Percentiles rank a stretch among this genome's conserved stretches.
These are phyloP conservation scores for Lachnellula cervina DNA, from an alignment of 2,329 filamentous ascomycete genomes.

Conservation along the genomic window DNA sequence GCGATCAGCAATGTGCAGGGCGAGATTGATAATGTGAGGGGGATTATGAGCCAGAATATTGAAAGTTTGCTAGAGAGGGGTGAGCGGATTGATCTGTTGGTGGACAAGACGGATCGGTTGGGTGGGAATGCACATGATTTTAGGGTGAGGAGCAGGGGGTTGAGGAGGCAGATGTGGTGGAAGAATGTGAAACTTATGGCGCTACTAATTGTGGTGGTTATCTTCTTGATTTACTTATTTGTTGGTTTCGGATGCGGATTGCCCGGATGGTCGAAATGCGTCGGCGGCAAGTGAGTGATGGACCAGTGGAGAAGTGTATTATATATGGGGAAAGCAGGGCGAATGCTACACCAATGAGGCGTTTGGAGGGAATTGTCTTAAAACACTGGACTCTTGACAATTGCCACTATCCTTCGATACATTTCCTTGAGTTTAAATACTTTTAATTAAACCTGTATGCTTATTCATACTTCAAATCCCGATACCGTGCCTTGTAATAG, in stretches of 20 bases:
- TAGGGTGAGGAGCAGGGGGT: constrained; percentile 74
- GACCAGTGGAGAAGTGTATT: background rate
- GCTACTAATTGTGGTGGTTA: constrained; percentile 64
- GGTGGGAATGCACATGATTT: constrained; percentile 89
- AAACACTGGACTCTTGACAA: background rate
- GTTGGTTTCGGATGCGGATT: constrained; percentile 69
- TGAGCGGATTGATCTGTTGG: constrained; percentile 86
- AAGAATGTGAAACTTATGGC: constrained; percentile 97
- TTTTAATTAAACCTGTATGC: too few relatives aligned
- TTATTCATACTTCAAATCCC: too few relatives aligned
- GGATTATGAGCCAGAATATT: constrained; percentile 95
- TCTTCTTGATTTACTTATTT: constrained; percentile 67
- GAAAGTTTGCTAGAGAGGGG: constrained; percentile 84
- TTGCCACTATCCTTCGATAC: background rate
- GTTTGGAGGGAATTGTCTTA: background rate
- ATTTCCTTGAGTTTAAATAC: background rate
- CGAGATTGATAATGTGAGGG: constrained; percentile 87
- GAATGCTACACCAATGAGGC: background rate
- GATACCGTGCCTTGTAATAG: too few relatives aligned
- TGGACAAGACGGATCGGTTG: constrained; percentile 92
- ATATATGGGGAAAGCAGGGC: background rate
- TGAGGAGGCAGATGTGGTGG: constrained; percentile 98
- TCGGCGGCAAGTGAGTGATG: constrained; percentile 16
- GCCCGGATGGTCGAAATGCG: constrained; percentile 43
- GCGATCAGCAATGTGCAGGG: constrained; percentile 76